phyloP scores from a whole-genome alignment of 2,329 filamentous ascomycete species.

The Chaetothyriales sp. region DNA sequence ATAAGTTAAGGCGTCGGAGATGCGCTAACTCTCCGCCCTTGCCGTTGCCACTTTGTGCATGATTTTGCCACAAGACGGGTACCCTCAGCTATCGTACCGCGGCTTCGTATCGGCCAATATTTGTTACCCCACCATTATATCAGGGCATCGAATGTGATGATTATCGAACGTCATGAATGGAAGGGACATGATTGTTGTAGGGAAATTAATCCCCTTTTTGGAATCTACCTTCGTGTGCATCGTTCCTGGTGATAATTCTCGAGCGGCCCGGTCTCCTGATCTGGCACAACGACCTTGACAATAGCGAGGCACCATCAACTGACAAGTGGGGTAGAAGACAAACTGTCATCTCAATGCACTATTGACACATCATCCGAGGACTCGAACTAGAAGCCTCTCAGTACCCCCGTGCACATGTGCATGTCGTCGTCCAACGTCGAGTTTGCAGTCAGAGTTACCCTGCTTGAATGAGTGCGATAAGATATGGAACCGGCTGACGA shows the following conservation, averaged over 20 bases:
- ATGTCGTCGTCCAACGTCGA: neutral
- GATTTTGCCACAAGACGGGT: neutral
- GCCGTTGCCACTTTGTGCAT: neutral
- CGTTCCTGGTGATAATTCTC: neutral
- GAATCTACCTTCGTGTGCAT: neutral
- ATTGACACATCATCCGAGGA: too few species aligned
- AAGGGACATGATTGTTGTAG: neutral
- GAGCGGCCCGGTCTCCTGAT: neutral
- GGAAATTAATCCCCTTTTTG: slow-evolving; percentile 5
- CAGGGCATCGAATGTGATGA: neutral
- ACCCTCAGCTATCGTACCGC: neutral
- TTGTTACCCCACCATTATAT: neutral
- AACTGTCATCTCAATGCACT: neutral
- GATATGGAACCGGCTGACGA: neutral
- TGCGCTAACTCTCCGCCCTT: too few species aligned
- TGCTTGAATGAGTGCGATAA: neutral
- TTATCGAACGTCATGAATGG: neutral
- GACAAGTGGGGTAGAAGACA: neutral
- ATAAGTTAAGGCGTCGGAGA: neutral
- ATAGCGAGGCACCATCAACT: neutral
- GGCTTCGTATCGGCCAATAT: neutral
- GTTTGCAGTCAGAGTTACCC: neutral
- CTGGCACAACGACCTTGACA: neutral
- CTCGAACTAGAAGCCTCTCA: neutral
- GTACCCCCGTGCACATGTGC: neutral